Evolutionary conservation across 352 stramenopile genomes (phyloP), one percentile per base, ranked within the genome.

Genomic region (Pythium grandisporangium): DNA sequence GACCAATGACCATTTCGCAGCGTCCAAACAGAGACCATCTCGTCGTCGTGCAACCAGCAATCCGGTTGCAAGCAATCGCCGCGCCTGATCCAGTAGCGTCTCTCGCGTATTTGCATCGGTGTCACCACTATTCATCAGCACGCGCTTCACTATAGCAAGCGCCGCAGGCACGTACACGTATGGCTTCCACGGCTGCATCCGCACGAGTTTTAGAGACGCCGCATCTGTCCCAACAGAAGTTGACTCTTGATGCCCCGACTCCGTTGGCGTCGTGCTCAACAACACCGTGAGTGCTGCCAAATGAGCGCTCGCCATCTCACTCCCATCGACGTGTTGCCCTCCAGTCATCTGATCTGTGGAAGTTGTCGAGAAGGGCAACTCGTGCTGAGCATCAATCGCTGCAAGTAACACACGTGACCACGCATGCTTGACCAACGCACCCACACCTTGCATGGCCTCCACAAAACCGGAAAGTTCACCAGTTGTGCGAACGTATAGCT

Each of bases 101-200:
- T n/a, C n/a, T n/a, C n/a, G n/a, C n/a, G n/a, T n/a, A n/a, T n/a
- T n/a, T n/a, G n/a, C n/a, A n/a, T n/a, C n/a, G n/a, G n/a, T n/a
- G n/a, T n/a, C n/a, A n/a, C n/a, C n/a, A n/a, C n/a, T n/a, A n/a
- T n/a, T n/a, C n/a, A n/a, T n/a, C n/a, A n/a, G n/a, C n/a, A n/a
- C n/a, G n/a, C n/a, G n/a, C n/a, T n/a, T n/a, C n/a, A n/a, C n/a
- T n/a, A n/a, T n/a, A n/a, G n/a, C n/a, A n/a, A n/a, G n/a, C n/a
- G n/a, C n/a, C n/a, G n/a, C n/a, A n/a, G n/a, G n/a, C n/a, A n/a
- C n/a, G n/a, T 86, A 85, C 6, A 68, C 66, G 2, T 56, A 58
- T 2, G 70, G 53, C 7, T 80, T 72, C 68, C 66, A 78, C 19
- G 76, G 70, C 27, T 83, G 39, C 43, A 70, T 63, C 23, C 66